phyloP scores from a whole-genome alignment of 2,329 filamentous ascomycete species.

The Xylaria sp. region DNA sequence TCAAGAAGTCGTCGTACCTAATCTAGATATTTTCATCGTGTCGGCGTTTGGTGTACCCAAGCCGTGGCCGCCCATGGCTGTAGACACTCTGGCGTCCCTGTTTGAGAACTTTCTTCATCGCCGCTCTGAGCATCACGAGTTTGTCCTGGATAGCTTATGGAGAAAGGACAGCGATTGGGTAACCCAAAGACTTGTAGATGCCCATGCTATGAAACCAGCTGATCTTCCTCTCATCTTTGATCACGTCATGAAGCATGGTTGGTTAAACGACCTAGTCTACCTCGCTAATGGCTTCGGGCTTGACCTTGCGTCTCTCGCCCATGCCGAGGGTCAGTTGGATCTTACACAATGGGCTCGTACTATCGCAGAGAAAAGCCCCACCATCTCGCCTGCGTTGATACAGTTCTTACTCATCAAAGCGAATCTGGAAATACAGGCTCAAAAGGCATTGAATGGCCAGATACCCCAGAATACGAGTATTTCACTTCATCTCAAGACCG shows the following conservation, averaged over 20 bases:
- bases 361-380: slow-evolving; percentile 71
- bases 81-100: slow-evolving; percentile 78
- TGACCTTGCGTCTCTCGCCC: slow-evolving; percentile 86
- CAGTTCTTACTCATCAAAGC: slow-evolving; percentile 89
- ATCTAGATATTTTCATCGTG: slow-evolving; percentile 81
- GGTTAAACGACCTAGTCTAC: slow-evolving; percentile 84
- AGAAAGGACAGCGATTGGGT: slow-evolving; percentile 91
- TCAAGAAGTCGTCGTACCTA: slow-evolving; percentile 75
- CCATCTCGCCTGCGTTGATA: slow-evolving; percentile 76
- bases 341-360: slow-evolving; percentile 82
- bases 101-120: slow-evolving; percentile 88
- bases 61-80: slow-evolving; percentile 79
- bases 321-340: slow-evolving; percentile 83
- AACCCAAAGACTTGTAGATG: slow-evolving; percentile 79
- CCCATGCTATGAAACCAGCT: slow-evolving; percentile 76
- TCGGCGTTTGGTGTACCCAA: slow-evolving; percentile 81
- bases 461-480: slow-evolving; percentile 70
- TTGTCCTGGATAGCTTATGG: slow-evolving; percentile 93
- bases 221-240: slow-evolving; percentile 78
- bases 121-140: slow-evolving; percentile 80
- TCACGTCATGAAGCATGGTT: slow-evolving; percentile 82
- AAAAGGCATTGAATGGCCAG: slow-evolving; percentile 74
- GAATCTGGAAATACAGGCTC: slow-evolving; percentile 79
- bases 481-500: slow-evolving; percentile 85
- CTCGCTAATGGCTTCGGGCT: slow-evolving; percentile 86